These are phyloP conservation scores for Discostella stelligera DNA, from an alignment of 352 stramenopile species.

Conservation along the genomic window DNA sequence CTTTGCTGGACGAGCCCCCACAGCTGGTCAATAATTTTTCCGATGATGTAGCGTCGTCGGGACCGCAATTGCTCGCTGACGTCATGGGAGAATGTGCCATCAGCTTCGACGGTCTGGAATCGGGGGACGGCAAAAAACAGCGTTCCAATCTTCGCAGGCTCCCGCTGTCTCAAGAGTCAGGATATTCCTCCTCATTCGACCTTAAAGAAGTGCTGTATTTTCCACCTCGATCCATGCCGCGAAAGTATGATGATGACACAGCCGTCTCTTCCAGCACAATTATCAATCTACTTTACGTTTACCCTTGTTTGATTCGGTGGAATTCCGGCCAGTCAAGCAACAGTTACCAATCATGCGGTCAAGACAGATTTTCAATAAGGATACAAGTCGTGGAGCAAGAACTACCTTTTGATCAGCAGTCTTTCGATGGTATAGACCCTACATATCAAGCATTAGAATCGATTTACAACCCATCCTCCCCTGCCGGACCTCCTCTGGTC, in stretches of 20 bases:
- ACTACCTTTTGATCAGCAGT: slow-evolving; percentile 30
- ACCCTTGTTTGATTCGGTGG: slow-evolving; percentile 62
- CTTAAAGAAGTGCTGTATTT: slow-evolving; percentile 77
- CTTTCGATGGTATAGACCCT: slow-evolving; percentile 34
- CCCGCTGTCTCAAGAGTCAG: slow-evolving; percentile 49
- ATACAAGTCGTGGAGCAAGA: slow-evolving; percentile 60
- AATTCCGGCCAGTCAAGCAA: slow-evolving; percentile 12
- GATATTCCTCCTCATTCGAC: slow-evolving; percentile 66
- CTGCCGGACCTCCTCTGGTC: slow-evolving; percentile 59
- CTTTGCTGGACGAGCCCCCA: slow-evolving; percentile 61
- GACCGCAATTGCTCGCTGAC: slow-evolving; percentile 69
- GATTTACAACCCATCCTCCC: slow-evolving; percentile 72
- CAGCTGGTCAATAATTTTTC: slow-evolving; percentile 28
- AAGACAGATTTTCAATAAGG: slow-evolving; percentile 41
- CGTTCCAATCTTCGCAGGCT: slow-evolving; percentile 68
- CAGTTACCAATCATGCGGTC: slow-evolving; percentile 7
- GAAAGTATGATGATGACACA: slow-evolving; percentile 60
- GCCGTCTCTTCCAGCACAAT: slow-evolving; percentile 31
- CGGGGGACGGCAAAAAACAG: slow-evolving; percentile 37
- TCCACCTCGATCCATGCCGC: slow-evolving; percentile 50
- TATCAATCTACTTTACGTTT: slow-evolving; percentile 77
- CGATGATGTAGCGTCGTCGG: slow-evolving; percentile 30
- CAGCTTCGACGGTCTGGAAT: slow-evolving; percentile 39
- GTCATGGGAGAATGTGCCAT: slow-evolving; percentile 71
- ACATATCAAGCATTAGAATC: slow-evolving; percentile 38